Evolutionary conservation across 768 basidiomycete species (phyloP), one percentile per base, ranked within the genome.

Genomic region (Tremella yokohamensis): DNA sequence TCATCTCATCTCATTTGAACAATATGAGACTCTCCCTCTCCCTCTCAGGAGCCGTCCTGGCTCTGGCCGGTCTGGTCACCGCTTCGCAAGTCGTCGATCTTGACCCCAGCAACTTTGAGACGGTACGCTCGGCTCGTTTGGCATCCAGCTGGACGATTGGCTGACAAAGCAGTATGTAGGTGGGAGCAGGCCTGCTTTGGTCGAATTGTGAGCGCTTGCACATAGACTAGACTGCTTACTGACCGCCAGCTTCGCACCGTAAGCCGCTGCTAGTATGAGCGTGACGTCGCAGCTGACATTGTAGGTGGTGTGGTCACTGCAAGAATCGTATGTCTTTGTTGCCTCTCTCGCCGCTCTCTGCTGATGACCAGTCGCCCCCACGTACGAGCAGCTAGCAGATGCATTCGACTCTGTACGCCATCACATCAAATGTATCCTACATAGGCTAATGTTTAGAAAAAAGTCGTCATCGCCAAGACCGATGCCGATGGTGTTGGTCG

Each of bases 401-500:
- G 87, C 87, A n/a, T 97, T 84, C 72, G 78, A 82, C 15, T 54
- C 66, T 25, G 67, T 65, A 15, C 1, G 65, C 52, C 2, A 50
- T 24, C 38, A 20, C 20, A 12, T n/a, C 47, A 39, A 25, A 45
- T 49, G 29, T n/a, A 29, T n/a, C n/a, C n/a, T n/a, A n/a, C 29
- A 34, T 11, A 11, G 6, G 29, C 29, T 34, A 11, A 34, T 11
- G 29, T 6, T 4, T 45, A 67, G 66, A 85, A 90, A 70, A 89
- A 88, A 72, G 87, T 97, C 19, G 68, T 89, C 51, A 83, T 97
- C 65, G 92, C 90, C 53, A 94, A 94, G 72, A 86, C 93, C 11
- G 91, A 97, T 64, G 91, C 91, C 1, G 92, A 97, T 70, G 90
- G 90, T 50, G 86, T 74, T 40, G 92, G 91, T 50, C 86, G 84